Evolutionary conservation across 202 grass and related monocot genomes (phyloP).

Genomic region (Thinopyrum obtusiflorum): DNA sequence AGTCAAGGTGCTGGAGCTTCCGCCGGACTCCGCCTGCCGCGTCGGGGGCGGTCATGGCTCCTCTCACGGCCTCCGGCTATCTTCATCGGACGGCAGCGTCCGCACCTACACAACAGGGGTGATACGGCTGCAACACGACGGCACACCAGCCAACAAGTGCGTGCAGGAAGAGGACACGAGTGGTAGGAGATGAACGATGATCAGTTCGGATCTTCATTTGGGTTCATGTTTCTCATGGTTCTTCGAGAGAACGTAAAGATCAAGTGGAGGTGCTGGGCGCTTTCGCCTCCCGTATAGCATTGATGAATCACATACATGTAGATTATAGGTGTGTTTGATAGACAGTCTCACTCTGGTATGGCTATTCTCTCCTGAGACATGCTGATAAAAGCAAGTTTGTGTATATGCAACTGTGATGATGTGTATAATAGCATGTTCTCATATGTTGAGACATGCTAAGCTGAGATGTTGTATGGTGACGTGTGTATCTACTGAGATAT

Average conservation of each 20-base stretch:
- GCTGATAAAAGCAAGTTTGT: neutral
- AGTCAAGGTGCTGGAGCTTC: slow-evolving; percentile 53
- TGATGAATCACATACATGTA: neutral
- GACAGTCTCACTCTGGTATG: neutral
- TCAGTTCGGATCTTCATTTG: neutral
- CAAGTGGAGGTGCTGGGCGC: neutral
- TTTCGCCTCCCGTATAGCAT: neutral
- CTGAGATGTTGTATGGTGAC: no score
- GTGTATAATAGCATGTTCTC: no score
- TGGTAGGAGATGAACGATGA: neutral
- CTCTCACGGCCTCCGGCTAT: neutral
- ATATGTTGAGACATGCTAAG: no score
- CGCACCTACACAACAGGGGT: slow-evolving; percentile 56
- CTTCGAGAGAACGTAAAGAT: neutral
- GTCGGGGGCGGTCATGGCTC: neutral
- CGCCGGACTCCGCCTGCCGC: slow-evolving; percentile 28
- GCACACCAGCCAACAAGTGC: slow-evolving; percentile 20
- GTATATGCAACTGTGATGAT: neutral
- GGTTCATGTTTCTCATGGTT: neutral
- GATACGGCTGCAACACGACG: slow-evolving; percentile 40
- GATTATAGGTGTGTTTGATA: neutral
- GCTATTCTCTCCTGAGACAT: neutral
- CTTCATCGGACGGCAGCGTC: slow-evolving; percentile 43
- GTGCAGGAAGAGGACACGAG: slow-evolving; percentile 17
- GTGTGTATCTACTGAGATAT: no score